Conservation (phyloP, 2,329 filamentous ascomycete genomes). For the Trichoderma endophyticum region DNA sequence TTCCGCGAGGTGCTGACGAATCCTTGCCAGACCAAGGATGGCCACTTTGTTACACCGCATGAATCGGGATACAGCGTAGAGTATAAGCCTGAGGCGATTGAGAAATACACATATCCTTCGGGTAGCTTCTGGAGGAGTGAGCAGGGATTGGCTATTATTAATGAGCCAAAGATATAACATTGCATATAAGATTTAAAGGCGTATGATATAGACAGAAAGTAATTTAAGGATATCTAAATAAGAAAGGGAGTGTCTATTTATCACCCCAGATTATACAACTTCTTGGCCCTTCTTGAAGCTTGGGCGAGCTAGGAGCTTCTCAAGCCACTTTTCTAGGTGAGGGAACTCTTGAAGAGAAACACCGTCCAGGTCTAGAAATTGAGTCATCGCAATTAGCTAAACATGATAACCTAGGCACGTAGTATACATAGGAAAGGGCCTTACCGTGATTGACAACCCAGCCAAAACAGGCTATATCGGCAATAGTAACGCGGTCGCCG, state of each 20-base stretch:
- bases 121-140: constrained; percentile 21
- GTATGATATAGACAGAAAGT: not conserved
- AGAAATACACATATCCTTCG: constrained; percentile 13
- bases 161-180: constrained; percentile 18
- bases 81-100: constrained; percentile 16
- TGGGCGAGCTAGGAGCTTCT: not conserved
- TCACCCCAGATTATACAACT: not conserved
- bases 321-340: not conserved
- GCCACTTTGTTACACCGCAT: constrained; percentile 18
- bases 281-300: not conserved
- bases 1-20: constrained; percentile 16
- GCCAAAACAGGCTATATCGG: not conserved
- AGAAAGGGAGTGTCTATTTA: not conserved
- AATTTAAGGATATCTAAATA: not conserved
- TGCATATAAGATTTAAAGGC: no score
- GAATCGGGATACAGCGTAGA: constrained; percentile 21
- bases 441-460: not conserved
- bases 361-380: not conserved
- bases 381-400: not conserved
- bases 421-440: not conserved
- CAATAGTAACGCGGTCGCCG: not conserved
- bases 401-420: not conserved
- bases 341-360: not conserved
- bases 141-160: constrained; percentile 17
- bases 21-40: constrained; percentile 16